A percentile compares a stretch with the other conserved stretches of the same genome.
phyloP scores from a whole-genome alignment of 192 early-diverging fungal genomes.

The Allomyces javanicus region DNA sequence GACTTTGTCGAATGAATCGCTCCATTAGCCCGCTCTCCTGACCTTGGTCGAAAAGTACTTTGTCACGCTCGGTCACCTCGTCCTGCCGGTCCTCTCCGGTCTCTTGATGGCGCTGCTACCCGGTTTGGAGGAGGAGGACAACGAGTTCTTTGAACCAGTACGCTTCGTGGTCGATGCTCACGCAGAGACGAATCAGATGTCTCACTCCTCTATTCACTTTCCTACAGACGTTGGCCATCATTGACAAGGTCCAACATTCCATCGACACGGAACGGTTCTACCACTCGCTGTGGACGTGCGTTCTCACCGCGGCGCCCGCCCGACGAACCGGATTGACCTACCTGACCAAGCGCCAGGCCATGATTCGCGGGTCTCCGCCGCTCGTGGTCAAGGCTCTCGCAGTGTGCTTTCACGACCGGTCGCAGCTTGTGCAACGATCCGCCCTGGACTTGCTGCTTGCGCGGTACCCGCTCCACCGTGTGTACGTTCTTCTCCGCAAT shows the following conservation, averaged over 20 bases:
- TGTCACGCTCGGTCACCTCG: slow-evolving; percentile 42
- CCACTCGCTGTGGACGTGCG: slow-evolving; percentile 58
- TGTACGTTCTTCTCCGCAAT: slow-evolving; percentile 12
- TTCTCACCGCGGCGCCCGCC: slow-evolving; percentile 46
- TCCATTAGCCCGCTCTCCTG: slow-evolving; percentile 49
- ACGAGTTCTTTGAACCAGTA: slow-evolving; percentile 62
- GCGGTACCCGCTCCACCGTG: slow-evolving; percentile 38
- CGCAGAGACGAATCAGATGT: slow-evolving; percentile 11
- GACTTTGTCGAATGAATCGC: no score
- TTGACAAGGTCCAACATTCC: slow-evolving; percentile 40
- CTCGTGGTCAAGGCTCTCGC: slow-evolving; percentile 60
- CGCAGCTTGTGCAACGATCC: slow-evolving; percentile 61
- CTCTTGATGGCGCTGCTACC: slow-evolving; percentile 63
- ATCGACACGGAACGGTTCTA: slow-evolving; percentile 65
- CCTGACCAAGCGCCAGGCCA: slow-evolving; percentile 48
- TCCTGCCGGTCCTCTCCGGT: slow-evolving; percentile 58
- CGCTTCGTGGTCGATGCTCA: slow-evolving; percentile 1
- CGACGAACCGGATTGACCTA: slow-evolving; percentile 59
- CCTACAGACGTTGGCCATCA: no score
- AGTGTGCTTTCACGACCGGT: slow-evolving; percentile 45
- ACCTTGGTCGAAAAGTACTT: slow-evolving; percentile 53
- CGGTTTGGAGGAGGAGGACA: slow-evolving; percentile 72
- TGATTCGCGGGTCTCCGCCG: slow-evolving; percentile 46
- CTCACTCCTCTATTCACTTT: slow-evolving; percentile 13
- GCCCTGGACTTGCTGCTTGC: slow-evolving; percentile 64